Evolutionary conservation across 139 green algal species (phyloP).

Genomic region (Volvox reticuliferus): DNA sequence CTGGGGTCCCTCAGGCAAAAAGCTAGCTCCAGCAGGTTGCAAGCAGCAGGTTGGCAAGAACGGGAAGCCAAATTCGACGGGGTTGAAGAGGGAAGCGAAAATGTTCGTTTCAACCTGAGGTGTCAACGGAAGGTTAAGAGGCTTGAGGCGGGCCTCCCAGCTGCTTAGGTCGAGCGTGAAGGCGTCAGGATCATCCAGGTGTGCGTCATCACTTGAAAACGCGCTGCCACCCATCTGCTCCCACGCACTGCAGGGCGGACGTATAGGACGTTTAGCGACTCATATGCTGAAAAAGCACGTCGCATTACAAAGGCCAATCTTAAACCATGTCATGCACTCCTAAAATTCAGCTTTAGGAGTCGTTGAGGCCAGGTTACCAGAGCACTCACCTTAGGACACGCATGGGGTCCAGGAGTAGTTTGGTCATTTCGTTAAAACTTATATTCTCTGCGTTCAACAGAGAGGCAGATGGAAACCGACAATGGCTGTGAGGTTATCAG

Average conservation of each 20-base stretch:
- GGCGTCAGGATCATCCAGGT: background rate
- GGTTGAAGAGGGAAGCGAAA: conserved; percentile 27
- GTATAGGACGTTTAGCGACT: too few species aligned
- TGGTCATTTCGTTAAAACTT: background rate
- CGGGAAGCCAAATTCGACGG: background rate
- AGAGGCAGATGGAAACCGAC: too few species aligned
- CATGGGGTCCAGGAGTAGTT: conserved; percentile 4
- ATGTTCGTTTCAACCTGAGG: background rate
- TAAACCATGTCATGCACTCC: too few species aligned
- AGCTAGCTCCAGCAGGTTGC: background rate
- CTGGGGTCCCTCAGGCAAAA: background rate
- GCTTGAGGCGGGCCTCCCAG: conserved; percentile 28
- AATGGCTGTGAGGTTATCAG: too few species aligned
- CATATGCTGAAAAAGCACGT: too few species aligned
- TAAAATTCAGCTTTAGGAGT: too few species aligned
- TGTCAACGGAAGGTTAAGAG: background rate
- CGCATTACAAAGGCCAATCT: too few species aligned
- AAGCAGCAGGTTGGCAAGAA: background rate
- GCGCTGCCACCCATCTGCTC: conserved; percentile 32
- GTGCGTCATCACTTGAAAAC: background rate
- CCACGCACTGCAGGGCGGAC: conserved; percentile 23
- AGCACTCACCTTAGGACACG: conserved; percentile 23
- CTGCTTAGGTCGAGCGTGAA: conserved; percentile 16
- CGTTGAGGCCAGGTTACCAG: too few species aligned
- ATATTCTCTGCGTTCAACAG: background rate